Percentiles rank a stretch among this genome's conserved stretches.
phyloP scores from a whole-genome alignment of 768 basidiomycete species.

The Podaxis pistillaris region DNA sequence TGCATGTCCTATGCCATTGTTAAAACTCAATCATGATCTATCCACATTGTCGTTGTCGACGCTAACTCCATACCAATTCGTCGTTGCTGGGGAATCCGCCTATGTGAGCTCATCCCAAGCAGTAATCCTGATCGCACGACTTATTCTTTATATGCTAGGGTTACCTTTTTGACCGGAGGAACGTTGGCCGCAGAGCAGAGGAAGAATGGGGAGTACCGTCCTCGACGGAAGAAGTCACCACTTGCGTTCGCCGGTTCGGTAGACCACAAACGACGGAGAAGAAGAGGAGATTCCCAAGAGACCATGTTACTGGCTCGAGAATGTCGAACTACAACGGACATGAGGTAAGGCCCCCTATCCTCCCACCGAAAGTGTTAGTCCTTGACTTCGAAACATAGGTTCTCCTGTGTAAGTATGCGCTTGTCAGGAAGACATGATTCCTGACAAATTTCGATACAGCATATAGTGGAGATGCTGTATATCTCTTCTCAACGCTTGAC shows the following conservation, averaged over 20 bases:
- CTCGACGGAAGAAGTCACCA: conserved; percentile 51
- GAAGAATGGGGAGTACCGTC: conserved; percentile 69
- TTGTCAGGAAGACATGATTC: neutral
- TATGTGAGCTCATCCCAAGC: conserved; percentile 48
- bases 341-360: conserved; percentile 47
- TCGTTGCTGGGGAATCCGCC: conserved; percentile 79
- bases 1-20: conserved; percentile 70
- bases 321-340: conserved; percentile 72
- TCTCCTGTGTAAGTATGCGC: conserved; percentile 52
- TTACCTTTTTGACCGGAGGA: conserved; percentile 81
- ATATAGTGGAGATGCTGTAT: conserved; percentile 70
- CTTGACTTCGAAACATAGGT: conserved; percentile 40
- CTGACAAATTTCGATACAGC: conserved; percentile 40
- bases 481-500: conserved; percentile 73
- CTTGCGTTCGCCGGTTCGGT: conserved; percentile 82
- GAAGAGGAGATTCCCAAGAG: conserved; percentile 33
- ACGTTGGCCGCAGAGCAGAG: conserved; percentile 55
- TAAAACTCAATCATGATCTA: conserved; percentile 62
- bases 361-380: neutral
- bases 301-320: conserved; percentile 77
- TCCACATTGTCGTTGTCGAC: conserved; percentile 76
- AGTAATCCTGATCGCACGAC: neutral
- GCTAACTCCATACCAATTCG: conserved; percentile 78
- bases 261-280: conserved; percentile 30
- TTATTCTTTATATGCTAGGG: conserved; percentile 41